Evolutionary conservation across 345 rosid genomes (phyloP), one percentile per base, ranked within the genome.

Genomic region (Microthlaspi erraticum): DNA sequence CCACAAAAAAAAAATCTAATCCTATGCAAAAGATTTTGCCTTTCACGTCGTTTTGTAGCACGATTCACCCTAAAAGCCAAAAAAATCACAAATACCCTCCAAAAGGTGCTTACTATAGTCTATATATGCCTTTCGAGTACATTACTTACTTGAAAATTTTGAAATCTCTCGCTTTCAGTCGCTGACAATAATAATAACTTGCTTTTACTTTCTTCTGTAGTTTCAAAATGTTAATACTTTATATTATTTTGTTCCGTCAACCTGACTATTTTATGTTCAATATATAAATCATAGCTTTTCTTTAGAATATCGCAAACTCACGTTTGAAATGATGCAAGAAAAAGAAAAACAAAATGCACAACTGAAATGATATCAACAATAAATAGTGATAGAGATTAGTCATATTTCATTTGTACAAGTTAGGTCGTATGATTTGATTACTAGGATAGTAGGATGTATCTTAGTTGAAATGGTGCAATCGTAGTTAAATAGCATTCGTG

Each of bases 181-280:
- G 45, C 49, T 59, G 56, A 73, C 59, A 38, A 66, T 46, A 60
- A 68, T 68, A 75, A 68, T 67, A 52, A 8, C 36, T 18, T 53
- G 44, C 43, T 60, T 68, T 75, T 68, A 17, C 74, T 67, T 74
- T 74, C 56, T 60, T 14, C 64, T 67, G 17, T 44, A 60, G 43
- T 59, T 59, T 74, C 44, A 14, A 66, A 66, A 59, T 31, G 73
- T 14, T 31, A 60, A 14, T 42, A 74, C 78, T 59, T 59, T 42
- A 18, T 43, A 32, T 33, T 29, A 1, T 46, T 39, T 65, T 32
- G 14, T 49, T 45, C 19, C 29, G 62, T 66, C 67, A 66, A 51
- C 55, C 12, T 66, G 29, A 23, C 72, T 66, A 20, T 8, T 33
- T 48, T 1, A 16, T 23, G 10, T 55, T 38, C 60, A 19, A 20